Base-by-base conservation (phyloP, 441 rosid genomes). In the Adansonia madagascariensis region DNA sequence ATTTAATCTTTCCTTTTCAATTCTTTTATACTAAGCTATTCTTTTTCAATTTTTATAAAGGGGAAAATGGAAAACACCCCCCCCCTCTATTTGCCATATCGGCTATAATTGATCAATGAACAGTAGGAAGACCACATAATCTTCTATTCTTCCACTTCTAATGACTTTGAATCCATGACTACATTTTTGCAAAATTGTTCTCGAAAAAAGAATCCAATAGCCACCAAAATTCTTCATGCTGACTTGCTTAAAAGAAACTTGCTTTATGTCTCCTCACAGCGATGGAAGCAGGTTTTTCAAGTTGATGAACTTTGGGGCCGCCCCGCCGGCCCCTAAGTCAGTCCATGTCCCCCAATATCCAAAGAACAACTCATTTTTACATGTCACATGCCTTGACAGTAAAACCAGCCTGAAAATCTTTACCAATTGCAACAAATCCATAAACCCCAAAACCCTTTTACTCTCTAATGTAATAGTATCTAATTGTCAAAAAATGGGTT, bases 391-490 rank as follows among this genome's bases (percentile, higher is more conserved):
- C 79, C 80, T 75, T 46, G 49, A 67, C 41, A 31, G 10, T 47
- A 55, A 78, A 68, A 8, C 52, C 79, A 62, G 57, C 64, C 75
- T 73, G 35, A 24, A 82, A 78, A 78, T 76, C 67, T 56, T 89
- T 52, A 80, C 71, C 15, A 79, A 80, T 22, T 84, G 82, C 83
- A 79, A 82, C 78, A 82, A 79, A 69, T 78, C 73, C 83, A 14
- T 85, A 27, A 67, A 75, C 79, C 81, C 84, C 67, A 15, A 20
- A 66, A 75, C 74, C 79, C 88, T 86, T 49, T 73, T 85, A 14
- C 84, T 80, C 72, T 86, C 80, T 78, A 89, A 89, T 79, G 75
- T 78, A 4, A 72, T 89, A 3, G 49, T 84, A 55, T 86, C 88
- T n/a, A 73, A 78, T 75, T 88, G 84, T 77, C 73, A 52, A 78